phyloP scores from a whole-genome alignment of 2,329 filamentous ascomycete species.

The Ascochyta viciae-villosae region DNA sequence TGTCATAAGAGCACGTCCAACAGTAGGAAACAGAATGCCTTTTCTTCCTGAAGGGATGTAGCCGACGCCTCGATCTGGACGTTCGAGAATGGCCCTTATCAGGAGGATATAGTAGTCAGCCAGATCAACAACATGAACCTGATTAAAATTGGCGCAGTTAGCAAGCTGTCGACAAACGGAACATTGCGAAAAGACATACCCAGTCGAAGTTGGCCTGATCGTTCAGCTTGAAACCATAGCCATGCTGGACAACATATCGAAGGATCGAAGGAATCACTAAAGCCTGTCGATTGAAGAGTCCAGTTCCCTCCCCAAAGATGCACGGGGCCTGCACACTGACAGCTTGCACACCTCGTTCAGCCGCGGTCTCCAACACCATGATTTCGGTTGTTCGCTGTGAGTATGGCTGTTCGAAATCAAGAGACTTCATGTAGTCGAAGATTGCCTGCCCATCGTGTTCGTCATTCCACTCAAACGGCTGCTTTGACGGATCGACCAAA shows the following conservation, averaged over 20 bases:
- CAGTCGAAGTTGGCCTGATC: constrained; percentile 29
- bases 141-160: background rate
- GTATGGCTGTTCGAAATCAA: constrained; percentile 17
- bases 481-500: constrained; percentile 17
- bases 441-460: constrained; percentile 14
- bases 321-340: constrained; percentile 23
- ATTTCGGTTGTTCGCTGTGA: constrained; percentile 24
- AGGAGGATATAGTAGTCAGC: constrained; percentile 24
- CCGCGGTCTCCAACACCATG: constrained; percentile 16
- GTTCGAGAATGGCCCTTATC: constrained; percentile 23
- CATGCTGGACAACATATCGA: constrained; percentile 24
- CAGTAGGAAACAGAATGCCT: constrained; percentile 24
- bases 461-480: constrained; percentile 24
- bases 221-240: constrained; percentile 27
- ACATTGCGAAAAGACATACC: background rate
- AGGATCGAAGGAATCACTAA: constrained; percentile 23
- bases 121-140: constrained; percentile 22
- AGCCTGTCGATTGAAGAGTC: constrained; percentile 22
- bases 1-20: constrained; percentile 17
- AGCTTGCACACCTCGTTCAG: constrained; percentile 19
- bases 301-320: constrained; percentile 27
- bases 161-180: background rate
- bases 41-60: constrained; percentile 20
- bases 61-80: constrained; percentile 21
- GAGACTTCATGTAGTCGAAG: constrained; percentile 17